These are phyloP conservation scores for Baorangia bicolor DNA, from an alignment of 768 basidiomycete species.

Conservation along the genomic window DNA sequence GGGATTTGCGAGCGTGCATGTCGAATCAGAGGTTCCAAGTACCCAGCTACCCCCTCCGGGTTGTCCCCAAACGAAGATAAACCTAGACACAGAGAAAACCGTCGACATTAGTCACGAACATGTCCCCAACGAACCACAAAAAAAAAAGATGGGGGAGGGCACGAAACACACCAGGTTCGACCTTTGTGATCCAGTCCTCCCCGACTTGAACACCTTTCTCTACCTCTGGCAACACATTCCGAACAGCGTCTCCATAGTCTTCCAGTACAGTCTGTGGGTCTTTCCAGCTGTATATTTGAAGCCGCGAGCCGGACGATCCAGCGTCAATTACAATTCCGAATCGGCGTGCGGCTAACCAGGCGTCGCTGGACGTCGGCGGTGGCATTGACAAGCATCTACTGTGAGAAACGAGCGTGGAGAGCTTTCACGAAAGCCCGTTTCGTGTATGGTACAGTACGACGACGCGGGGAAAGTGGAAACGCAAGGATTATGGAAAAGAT, in stretches of 20 bases:
- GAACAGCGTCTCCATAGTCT: slow-evolving; percentile 48
- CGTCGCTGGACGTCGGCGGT: slow-evolving; percentile 65
- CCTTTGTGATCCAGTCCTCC: slow-evolving; percentile 87
- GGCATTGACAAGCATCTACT: slow-evolving; percentile 55
- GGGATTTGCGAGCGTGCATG: slow-evolving; percentile 85
- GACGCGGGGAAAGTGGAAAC: background rate
- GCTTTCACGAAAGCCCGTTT: slow-evolving; percentile 17
- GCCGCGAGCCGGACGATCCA: slow-evolving; percentile 93
- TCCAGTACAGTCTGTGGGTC: slow-evolving; percentile 67
- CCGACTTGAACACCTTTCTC: slow-evolving; percentile 86
- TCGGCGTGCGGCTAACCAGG: slow-evolving; percentile 77
- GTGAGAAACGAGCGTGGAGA: slow-evolving; percentile 24
- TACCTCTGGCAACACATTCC: slow-evolving; percentile 70
- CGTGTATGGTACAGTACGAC: slow-evolving; percentile 7
- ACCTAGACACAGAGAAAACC: slow-evolving; percentile 48
- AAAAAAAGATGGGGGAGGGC: no score
- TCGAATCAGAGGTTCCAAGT: slow-evolving; percentile 78
- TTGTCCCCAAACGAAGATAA: slow-evolving; percentile 78
- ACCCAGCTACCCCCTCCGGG: slow-evolving; percentile 65
- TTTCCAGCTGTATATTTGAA: slow-evolving; percentile 97
- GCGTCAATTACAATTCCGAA: slow-evolving; percentile 98
- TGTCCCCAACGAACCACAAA: background rate
- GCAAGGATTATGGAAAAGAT: background rate
- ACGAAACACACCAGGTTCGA: slow-evolving; percentile 79
- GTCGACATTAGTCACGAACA: background rate